Evolutionary conservation across 208 protist species (phyloP).

Genomic region (Leishmania amazonensis): DNA sequence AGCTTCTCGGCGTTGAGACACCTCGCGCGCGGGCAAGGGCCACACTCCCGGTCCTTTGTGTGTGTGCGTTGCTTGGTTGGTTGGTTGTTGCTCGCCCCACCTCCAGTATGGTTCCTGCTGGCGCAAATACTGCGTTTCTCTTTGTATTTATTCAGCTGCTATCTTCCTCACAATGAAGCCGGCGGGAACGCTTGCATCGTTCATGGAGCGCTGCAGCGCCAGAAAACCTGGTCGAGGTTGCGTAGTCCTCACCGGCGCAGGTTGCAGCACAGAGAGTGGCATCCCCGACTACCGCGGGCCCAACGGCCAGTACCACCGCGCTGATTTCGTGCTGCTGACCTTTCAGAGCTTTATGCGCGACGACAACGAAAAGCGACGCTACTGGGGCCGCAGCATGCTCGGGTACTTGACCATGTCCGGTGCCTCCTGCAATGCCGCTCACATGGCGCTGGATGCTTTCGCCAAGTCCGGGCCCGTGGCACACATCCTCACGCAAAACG

Average conservation of each 20-base stretch:
- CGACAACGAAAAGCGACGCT: slow-evolving; percentile 69
- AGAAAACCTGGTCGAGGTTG: slow-evolving; percentile 14
- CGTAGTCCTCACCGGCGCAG: slow-evolving; percentile 75
- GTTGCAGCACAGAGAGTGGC: slow-evolving; percentile 86
- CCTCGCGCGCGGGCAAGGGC: background rate
- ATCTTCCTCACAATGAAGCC: slow-evolving; percentile 13
- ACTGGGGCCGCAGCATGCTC: slow-evolving; percentile 82
- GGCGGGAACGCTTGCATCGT: slow-evolving; percentile 25
- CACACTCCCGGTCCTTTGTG: background rate
- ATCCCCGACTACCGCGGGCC: slow-evolving; percentile 84
- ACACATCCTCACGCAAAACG: slow-evolving; percentile 78
- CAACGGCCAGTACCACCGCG: slow-evolving; percentile 63
- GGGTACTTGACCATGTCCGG: slow-evolving; percentile 60
- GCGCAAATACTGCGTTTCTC: background rate
- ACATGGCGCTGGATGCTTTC: slow-evolving; percentile 59
- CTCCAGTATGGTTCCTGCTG: background rate
- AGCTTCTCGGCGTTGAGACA: background rate
- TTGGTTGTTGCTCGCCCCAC: background rate
- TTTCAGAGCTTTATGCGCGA: slow-evolving; percentile 65
- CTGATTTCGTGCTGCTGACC: slow-evolving; percentile 71
- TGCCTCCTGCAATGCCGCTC: slow-evolving; percentile 63
- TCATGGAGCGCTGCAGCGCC: slow-evolving; percentile 27
- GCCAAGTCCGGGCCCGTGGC: slow-evolving; percentile 35
- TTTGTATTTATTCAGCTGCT: background rate
- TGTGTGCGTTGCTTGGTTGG: background rate